phyloP scores from a whole-genome alignment of 1,139 yeast genomes.

The Suhomyces ambrosiae region DNA sequence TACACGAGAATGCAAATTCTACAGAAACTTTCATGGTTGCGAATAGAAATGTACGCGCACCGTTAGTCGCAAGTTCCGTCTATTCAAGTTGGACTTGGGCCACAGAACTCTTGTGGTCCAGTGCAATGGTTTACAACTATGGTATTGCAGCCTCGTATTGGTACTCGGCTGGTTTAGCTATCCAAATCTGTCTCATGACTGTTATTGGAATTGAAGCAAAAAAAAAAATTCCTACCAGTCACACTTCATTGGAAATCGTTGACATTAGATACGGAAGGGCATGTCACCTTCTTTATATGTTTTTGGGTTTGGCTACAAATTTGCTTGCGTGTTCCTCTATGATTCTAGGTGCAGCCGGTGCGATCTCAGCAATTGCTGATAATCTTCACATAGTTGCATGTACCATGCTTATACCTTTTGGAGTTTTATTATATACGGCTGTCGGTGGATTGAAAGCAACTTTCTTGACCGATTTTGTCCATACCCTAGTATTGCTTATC shows the following conservation, averaged over 20 bases:
- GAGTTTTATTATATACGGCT: slow-evolving; percentile 38
- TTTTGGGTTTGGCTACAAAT: slow-evolving; percentile 34
- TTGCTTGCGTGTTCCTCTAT: slow-evolving; percentile 36
- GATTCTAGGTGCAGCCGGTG: slow-evolving; percentile 41
- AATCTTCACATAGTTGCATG: slow-evolving; percentile 36
- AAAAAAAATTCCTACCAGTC: slow-evolving; percentile 33
- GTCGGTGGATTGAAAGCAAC: slow-evolving; percentile 47
- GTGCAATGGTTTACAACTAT: slow-evolving; percentile 30
- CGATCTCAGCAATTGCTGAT: slow-evolving; percentile 37
- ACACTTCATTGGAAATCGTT: slow-evolving; percentile 34
- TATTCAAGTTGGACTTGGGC: slow-evolving; percentile 37
- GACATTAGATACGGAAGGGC: slow-evolving; percentile 33
- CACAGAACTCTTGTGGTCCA: slow-evolving; percentile 29
- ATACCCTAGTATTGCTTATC: slow-evolving; percentile 35
- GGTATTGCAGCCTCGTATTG: slow-evolving; percentile 31
- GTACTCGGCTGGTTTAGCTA: slow-evolving; percentile 32
- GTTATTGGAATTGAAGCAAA: slow-evolving; percentile 33
- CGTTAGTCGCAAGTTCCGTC: slow-evolving; percentile 30
- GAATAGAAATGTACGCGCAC: slow-evolving; percentile 23
- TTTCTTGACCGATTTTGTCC: slow-evolving; percentile 40
- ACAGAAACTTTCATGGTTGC: slow-evolving; percentile 37
- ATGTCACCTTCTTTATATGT: slow-evolving; percentile 34
- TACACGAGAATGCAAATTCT: slow-evolving; percentile 31
- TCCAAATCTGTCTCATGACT: slow-evolving; percentile 34
- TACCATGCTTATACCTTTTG: slow-evolving; percentile 40